A percentile compares a stretch with the other conserved stretches of the same genome.
Evolutionary conservation across 2,329 filamentous ascomycete genomes (phyloP).

Genomic region (Decorospora gaudefroyi): DNA sequence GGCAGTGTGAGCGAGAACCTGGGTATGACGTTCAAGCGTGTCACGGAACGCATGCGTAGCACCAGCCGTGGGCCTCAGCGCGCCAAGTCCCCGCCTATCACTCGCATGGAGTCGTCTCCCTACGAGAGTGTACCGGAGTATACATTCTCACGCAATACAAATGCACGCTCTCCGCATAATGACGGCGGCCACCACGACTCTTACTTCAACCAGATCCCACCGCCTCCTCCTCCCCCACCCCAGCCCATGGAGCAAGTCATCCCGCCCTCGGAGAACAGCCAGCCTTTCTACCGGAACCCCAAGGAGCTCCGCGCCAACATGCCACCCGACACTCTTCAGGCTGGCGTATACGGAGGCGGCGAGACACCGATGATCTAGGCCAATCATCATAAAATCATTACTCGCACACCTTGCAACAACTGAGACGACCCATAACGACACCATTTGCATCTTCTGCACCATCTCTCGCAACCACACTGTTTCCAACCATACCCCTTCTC

Average conservation of each 20-base stretch:
- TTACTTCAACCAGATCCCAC: constrained; percentile 39
- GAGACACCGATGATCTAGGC: constrained; percentile 46
- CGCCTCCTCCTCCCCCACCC: constrained; percentile 47
- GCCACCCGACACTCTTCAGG: constrained; percentile 53
- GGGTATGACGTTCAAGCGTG: constrained; percentile 53
- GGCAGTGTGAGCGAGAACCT: constrained; percentile 63
- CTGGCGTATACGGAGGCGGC: constrained; percentile 48
- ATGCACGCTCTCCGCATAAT: constrained; percentile 33
- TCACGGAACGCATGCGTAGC: constrained; percentile 64
- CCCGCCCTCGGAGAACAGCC: constrained; percentile 39
- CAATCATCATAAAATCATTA: neutral
- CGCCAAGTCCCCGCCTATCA: constrained; percentile 53
- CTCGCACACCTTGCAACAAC: constrained; percentile 12
- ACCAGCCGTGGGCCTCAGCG: constrained; percentile 56
- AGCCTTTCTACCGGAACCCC: constrained; percentile 48
- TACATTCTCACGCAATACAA: constrained; percentile 32
- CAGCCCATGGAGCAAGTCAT: constrained; percentile 50
- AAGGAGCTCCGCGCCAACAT: constrained; percentile 57
- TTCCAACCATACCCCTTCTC: constrained; percentile 4
- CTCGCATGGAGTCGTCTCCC: constrained; percentile 41
- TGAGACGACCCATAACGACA: constrained; percentile 41
- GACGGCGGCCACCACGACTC: constrained; percentile 34
- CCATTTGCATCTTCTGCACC: constrained; percentile 28
- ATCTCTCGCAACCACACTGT: constrained; percentile 21
- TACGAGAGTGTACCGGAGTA: constrained; percentile 52